These are phyloP conservation scores for Emydomyces testavorans DNA, from an alignment of 2,329 filamentous ascomycete genomes.

Conservation along the genomic window DNA sequence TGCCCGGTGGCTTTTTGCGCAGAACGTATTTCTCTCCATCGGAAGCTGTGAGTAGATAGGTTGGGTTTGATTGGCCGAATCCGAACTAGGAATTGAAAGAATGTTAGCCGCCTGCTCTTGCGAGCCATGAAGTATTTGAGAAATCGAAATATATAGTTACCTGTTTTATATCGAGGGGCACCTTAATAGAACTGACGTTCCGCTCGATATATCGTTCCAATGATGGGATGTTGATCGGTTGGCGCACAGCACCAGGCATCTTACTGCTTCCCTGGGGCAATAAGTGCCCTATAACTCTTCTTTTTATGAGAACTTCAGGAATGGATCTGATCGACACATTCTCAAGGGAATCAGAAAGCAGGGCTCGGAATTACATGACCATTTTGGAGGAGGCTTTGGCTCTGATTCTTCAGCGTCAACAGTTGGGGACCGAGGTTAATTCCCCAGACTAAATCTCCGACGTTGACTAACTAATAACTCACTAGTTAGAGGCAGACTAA, in stretches of 20 bases:
- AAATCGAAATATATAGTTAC: slow-evolving; percentile 37
- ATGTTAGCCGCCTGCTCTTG: neutral
- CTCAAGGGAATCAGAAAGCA: neutral
- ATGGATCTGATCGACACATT: neutral
- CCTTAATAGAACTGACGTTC: slow-evolving; percentile 72
- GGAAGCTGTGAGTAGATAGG: slow-evolving; percentile 73
- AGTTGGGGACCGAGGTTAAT: slow-evolving; percentile 9
- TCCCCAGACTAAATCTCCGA: too few species aligned
- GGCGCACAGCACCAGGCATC: slow-evolving; percentile 80
- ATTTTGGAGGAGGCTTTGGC: neutral
- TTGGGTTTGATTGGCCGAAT: slow-evolving; percentile 95
- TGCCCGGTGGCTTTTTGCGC: slow-evolving; percentile 95
- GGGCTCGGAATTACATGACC: neutral
- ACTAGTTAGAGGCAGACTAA: too few species aligned
- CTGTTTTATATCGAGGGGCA: slow-evolving; percentile 80
- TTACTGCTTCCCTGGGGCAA: slow-evolving; percentile 6
- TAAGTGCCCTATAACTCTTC: neutral
- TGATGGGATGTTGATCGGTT: slow-evolving; percentile 72
- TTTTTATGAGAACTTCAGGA: neutral
- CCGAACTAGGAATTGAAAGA: slow-evolving; percentile 55
- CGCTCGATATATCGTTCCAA: slow-evolving; percentile 66
- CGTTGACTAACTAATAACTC: too few species aligned
- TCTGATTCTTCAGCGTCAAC: neutral
- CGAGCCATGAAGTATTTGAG: neutral
- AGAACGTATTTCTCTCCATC: slow-evolving; percentile 67